Percentiles rank a stretch among this genome's conserved stretches.
These are phyloP conservation scores for Sporothrix phasma DNA, from an alignment of 2,329 filamentous ascomycete genomes.

Conservation along the genomic window DNA sequence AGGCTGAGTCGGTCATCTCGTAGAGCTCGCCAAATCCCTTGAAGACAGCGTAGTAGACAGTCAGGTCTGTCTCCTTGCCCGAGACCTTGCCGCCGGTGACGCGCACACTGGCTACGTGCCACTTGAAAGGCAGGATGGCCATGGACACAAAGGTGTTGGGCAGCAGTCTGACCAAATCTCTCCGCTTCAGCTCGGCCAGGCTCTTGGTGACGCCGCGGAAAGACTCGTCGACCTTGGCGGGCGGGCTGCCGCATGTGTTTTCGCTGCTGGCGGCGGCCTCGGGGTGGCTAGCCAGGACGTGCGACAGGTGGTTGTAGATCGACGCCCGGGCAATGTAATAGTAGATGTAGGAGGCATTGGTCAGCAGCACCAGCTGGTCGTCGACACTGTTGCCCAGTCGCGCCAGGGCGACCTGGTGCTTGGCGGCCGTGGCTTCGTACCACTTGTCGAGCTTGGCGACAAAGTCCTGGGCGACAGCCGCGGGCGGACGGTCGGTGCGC, in stretches of 20 bases:
- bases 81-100: neutral
- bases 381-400: neutral
- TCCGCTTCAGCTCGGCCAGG: slow-evolving; percentile 6
- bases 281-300: neutral
- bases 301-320: slow-evolving; percentile 7
- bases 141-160: slow-evolving; percentile 5
- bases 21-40: slow-evolving; percentile 12
- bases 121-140: neutral
- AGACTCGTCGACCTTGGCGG: slow-evolving; percentile 5
- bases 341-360: slow-evolving; percentile 6
- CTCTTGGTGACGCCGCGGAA: slow-evolving; percentile 9
- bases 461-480: neutral
- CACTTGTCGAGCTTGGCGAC: neutral
- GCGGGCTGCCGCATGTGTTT: neutral
- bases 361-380: neutral
- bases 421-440: neutral
- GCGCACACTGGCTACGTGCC: slow-evolving; percentile 4
- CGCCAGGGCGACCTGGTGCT: neutral
- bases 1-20: slow-evolving; percentile 6
- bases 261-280: neutral
- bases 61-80: neutral
- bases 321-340: slow-evolving; percentile 8
- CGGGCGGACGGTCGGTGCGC: neutral
- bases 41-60: slow-evolving; percentile 7
- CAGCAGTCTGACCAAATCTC: neutral